Base-by-base conservation (phyloP, 2,329 filamentous ascomycete genomes). In the Paecilomyces niveus region DNA sequence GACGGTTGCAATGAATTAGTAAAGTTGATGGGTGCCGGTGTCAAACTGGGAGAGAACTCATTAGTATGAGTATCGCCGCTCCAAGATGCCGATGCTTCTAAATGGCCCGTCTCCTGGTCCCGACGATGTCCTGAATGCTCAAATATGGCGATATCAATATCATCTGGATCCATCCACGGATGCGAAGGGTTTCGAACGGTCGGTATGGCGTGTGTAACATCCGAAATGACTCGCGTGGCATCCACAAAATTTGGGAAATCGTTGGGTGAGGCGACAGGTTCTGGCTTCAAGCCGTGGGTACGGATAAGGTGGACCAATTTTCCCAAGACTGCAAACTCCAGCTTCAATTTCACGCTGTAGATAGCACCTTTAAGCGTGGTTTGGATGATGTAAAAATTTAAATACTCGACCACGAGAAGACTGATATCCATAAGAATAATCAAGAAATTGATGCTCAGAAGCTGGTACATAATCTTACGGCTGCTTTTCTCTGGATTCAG, bases 321-420 rank as follows among this genome's bases (percentile, higher is more conserved):
- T 24, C 76, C 75, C 6, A 80, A 70, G 26, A 80, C 77, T 21
- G 78, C 78, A 62, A 80, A 80, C 63, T 80, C 78, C n/a, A 80
- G 74, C 59, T 80, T 80, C 54, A 80, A 64, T 63, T 80, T 80
- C 68, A 80, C 72, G 64, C 77, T 79, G 67, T 80, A 80, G 55
- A 80, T 69, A 53, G 74, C 72, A 31, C 75, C 75, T 64, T 80
- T 80, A 55, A 79, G 67, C 61, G 76, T 78, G 21, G 76, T 78
- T 61, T 80, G 77, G 64, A 79, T 73, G 59, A 76, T 74, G 59
- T 79, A 80, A 21, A 72, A 68, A 56, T 76, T 72, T 55, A 72
- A 69, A 63, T 77, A 79, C 57, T 78, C 76, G 54, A 75, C 68
- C 45, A 74, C 70, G 18, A 80, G 69, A 3, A 80, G 66, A 10